phyloP scores from a whole-genome alignment of 139 green algal species.

The Astrephomene gubernaculifera region DNA sequence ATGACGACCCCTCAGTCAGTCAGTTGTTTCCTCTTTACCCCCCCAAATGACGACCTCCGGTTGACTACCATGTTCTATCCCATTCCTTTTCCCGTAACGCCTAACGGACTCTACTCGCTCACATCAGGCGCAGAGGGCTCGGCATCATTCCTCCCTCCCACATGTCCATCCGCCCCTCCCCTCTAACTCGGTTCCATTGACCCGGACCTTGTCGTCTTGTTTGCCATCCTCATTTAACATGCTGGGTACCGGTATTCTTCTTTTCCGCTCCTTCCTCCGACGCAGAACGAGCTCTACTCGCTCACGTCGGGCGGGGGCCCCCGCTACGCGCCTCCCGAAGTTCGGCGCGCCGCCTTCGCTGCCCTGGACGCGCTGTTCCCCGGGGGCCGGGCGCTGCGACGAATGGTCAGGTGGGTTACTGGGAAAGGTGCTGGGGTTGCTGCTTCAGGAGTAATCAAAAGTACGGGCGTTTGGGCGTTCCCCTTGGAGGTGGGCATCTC shows the following conservation, averaged over 20 bases:
- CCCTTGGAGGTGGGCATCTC: neutral
- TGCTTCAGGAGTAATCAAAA: neutral
- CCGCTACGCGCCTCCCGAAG: conserved; percentile 73
- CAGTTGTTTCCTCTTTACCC: no score
- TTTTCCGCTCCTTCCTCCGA: conserved; percentile 24
- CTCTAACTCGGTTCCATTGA: no score
- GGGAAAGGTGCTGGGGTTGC: no score
- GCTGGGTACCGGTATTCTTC: no score
- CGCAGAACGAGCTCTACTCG: conserved; percentile 80
- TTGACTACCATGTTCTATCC: no score
- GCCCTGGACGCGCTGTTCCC: conserved; percentile 81
- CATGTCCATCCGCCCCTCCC: no score
- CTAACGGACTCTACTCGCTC: conserved; percentile 80
- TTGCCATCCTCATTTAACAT: no score
- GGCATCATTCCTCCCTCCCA: no score
- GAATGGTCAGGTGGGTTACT: conserved; percentile 60
- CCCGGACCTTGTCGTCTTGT: no score
- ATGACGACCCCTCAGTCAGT: no score
- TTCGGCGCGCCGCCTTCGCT: conserved; percentile 60
- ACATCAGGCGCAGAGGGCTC: conserved; percentile 65
- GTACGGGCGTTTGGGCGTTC: neutral
- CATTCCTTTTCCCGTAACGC: conserved; percentile 45
- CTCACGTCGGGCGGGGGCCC: conserved; percentile 76
- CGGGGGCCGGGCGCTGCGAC: conserved; percentile 61
- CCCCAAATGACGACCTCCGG: no score